phyloP scores from a whole-genome alignment of 371 early-diverging fungal species.

The Capillidium heterosporum region DNA sequence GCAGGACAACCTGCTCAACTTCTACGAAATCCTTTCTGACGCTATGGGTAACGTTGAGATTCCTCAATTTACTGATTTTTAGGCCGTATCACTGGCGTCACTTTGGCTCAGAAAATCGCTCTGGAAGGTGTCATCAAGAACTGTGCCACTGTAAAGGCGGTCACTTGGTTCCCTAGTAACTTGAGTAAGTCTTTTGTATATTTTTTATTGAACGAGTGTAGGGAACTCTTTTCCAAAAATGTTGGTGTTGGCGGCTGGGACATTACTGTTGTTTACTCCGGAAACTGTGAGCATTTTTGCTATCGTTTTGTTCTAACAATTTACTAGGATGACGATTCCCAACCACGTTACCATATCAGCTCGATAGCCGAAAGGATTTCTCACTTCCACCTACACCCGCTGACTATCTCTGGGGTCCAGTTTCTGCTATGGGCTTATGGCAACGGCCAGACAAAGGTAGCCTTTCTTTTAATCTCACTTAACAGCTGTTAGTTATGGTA shows the following conservation, averaged over 20 bases:
- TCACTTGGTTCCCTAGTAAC: constrained; percentile 24
- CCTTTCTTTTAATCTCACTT: too few species aligned
- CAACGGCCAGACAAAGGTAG: background rate
- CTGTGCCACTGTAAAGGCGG: constrained; percentile 26
- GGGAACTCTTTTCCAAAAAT: constrained; percentile 15
- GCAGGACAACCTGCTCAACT: constrained; percentile 42
- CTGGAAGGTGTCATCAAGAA: constrained; percentile 40
- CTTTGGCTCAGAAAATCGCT: constrained; percentile 38
- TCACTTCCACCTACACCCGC: constrained; percentile 37
- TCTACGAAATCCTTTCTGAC: constrained; percentile 17
- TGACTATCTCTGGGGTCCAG: constrained; percentile 19
- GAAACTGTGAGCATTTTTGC: constrained; percentile 13
- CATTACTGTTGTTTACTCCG: constrained; percentile 21
- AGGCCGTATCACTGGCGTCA: constrained; percentile 14
- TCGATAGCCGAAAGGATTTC: constrained; percentile 42
- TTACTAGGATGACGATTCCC: constrained; percentile 9
- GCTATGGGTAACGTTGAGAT: constrained; percentile 10
- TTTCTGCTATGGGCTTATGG: constrained; percentile 5
- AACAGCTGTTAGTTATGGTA: background rate
- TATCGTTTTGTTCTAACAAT: background rate
- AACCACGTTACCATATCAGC: constrained; percentile 29
- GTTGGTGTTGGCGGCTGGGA: constrained; percentile 25
- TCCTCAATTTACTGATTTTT: background rate
- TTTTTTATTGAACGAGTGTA: background rate
- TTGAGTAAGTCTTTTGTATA: constrained; percentile 14